phyloP scores from a whole-genome alignment of 163 green algal genomes.

The Dunaliella salina region DNA sequence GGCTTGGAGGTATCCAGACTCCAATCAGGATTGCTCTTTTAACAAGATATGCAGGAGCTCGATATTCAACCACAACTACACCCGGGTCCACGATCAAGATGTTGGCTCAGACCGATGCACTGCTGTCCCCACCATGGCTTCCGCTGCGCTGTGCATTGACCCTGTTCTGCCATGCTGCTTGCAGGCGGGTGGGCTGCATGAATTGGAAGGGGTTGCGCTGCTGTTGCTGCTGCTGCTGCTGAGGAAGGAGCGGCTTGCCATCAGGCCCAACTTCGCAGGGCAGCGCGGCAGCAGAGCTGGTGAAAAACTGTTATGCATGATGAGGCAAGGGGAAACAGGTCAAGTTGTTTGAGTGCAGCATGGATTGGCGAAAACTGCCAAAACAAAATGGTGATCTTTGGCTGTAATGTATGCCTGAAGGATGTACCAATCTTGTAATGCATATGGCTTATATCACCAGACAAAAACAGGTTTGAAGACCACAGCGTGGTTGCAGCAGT shows the following conservation, averaged over 20 bases:
- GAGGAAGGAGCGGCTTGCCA: background rate
- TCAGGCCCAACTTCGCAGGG: conserved; percentile 61
- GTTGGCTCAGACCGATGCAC: too few species aligned
- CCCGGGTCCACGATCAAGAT: too few species aligned
- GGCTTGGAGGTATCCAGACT: too few species aligned
- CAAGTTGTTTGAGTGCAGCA: background rate
- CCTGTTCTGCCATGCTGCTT: conserved; percentile 7
- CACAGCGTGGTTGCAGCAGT: too few species aligned
- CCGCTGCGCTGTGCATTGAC: background rate
- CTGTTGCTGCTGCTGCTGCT: background rate
- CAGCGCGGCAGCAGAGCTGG: conserved; percentile 76
- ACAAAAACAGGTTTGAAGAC: background rate
- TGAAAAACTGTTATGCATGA: conserved; percentile 76
- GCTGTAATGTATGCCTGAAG: background rate
- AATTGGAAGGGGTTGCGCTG: background rate
- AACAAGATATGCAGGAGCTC: too few species aligned
- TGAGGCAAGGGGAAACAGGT: background rate
- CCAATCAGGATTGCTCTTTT: too few species aligned
- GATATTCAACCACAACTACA: too few species aligned
- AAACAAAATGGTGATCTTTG: background rate
- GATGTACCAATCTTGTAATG: background rate
- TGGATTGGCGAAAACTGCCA: background rate
- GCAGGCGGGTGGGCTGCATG: conserved; percentile 1
- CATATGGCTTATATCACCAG: background rate
- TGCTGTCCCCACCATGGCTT: background rate